phyloP scores from a whole-genome alignment of 2,329 filamentous ascomycete genomes.

The Calonectria crousiana region DNA sequence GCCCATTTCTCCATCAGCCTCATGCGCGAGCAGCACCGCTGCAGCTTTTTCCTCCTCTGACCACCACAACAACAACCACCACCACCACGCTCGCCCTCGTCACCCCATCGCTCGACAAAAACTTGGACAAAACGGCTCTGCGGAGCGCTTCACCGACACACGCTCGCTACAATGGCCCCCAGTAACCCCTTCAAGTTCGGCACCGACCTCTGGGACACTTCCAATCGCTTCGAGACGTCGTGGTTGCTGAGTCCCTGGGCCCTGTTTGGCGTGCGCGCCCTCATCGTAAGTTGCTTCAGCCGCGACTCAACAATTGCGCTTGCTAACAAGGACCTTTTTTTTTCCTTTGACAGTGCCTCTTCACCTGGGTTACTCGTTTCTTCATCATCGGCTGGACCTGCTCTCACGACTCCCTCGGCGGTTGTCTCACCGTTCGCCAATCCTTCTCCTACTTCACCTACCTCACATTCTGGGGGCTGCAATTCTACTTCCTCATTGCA shows the following conservation, averaged over 20 bases:
- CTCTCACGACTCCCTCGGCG: slow-evolving; percentile 57
- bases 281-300: slow-evolving; percentile 59
- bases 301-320: not conserved
- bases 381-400: slow-evolving; percentile 77
- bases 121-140: slow-evolving; percentile 6
- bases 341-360: slow-evolving; percentile 63
- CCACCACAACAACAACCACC: not conserved
- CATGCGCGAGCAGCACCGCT: not conserved
- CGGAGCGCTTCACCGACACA: slow-evolving; percentile 3
- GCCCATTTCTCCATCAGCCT: slow-evolving; percentile 9
- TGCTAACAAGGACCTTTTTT: not conserved
- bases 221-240: slow-evolving; percentile 81
- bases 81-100: not conserved
- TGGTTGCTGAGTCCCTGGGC: slow-evolving; percentile 79
- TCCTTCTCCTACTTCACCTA: slow-evolving; percentile 87
- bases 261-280: slow-evolving; percentile 69
- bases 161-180: slow-evolving; percentile 32
- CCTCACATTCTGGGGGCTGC: slow-evolving; percentile 85
- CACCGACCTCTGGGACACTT: slow-evolving; percentile 62
- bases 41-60: not conserved
- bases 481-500: slow-evolving; percentile 80
- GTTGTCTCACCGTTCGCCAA: slow-evolving; percentile 60
- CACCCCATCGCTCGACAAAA: not conserved
- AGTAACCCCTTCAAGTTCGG: slow-evolving; percentile 54
- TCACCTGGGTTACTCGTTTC: slow-evolving; percentile 77